These are phyloP conservation scores for Tuber melanosporum DNA, from an alignment of 495 filamentous ascomycete genomes.

Conservation along the genomic window DNA sequence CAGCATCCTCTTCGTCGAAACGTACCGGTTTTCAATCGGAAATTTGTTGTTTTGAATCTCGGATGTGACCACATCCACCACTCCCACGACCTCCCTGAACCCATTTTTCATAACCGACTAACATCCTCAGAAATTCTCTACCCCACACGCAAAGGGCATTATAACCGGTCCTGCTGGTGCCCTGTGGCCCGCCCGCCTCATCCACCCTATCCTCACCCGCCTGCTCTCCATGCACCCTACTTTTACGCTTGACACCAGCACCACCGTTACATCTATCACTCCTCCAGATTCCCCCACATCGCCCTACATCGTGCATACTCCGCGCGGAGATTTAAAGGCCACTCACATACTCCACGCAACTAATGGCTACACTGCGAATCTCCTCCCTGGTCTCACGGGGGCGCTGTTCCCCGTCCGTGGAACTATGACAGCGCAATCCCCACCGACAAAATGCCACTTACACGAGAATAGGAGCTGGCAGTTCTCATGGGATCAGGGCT, in stretches of 20 bases:
- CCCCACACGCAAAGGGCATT: constrained; percentile 41
- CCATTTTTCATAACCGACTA: neutral
- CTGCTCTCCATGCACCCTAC: constrained; percentile 39
- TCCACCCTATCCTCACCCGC: constrained; percentile 44
- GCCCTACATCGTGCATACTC: constrained; percentile 42
- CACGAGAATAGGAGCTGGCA: constrained; percentile 41
- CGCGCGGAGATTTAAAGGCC: constrained; percentile 43
- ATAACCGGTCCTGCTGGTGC: constrained; percentile 44
- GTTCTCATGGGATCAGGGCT: constrained; percentile 41
- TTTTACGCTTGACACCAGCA: constrained; percentile 46
- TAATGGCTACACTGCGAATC: constrained; percentile 48
- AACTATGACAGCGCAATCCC: constrained; percentile 48
- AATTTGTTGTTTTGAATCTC: neutral
- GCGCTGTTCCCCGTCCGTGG: constrained; percentile 48
- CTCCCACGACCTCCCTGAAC: neutral
- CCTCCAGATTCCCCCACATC: constrained; percentile 11
- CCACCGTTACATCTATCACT: constrained; percentile 35
- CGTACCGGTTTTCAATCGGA: neutral
- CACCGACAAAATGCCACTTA: constrained; percentile 24
- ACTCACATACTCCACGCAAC: constrained; percentile 49
- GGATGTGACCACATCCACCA: neutral
- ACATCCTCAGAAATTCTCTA: constrained; percentile 33
- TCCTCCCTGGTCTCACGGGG: constrained; percentile 47
- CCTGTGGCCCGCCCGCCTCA: constrained; percentile 48
- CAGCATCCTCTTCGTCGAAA: neutral